Base-by-base conservation (phyloP, 345 rosid genomes). In the Salix suchowensis region DNA sequence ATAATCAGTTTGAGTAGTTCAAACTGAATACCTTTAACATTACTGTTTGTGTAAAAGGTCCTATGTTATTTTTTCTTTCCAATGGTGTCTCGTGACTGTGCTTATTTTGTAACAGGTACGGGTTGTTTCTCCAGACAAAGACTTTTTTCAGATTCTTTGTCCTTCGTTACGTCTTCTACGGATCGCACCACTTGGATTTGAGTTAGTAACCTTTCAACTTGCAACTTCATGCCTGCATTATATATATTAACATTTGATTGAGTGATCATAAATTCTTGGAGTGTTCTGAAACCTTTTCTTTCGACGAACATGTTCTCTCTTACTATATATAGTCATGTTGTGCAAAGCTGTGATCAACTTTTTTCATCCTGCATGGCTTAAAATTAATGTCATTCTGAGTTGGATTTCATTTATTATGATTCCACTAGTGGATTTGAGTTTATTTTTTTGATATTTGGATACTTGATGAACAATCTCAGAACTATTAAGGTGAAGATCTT, bases 111-210 rank as follows among this genome's bases (percentile, higher is more conserved):
- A 34, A 70, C 87, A 96, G 99, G 99, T 96, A 39, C 88, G 97
- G 77, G 96, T 96, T 72, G 97, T 96, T 81, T 96, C 99, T 68
- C 99, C 99, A 0, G 99, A 96, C 86, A 96, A 93, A 86, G 99
- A 96, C 84, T 96, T 96, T 82, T 96, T 96, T 80, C 98, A 96
- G 88, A 93, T 96, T 85, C 88, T 96, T 58, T 91, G 92, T 70
- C 99, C 99, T 73, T 87, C 97, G 2, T 86, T 96, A 68, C 96
- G 99, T 58, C 99, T 96, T 84, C 87, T 96, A 77, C 89, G 98
- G 68, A 85, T 93, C 73, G 91, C 97, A 72, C 89, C 97, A 23
- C 97, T 97, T 21, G 98, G 99, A 69, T 58, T 86, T 71, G 96
- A 89, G 98, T 96, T 78, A 88, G 94, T 88, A 85, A 54, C 73